phyloP scores from a whole-genome alignment of 139 green algal species.

The Volvox africanus region DNA sequence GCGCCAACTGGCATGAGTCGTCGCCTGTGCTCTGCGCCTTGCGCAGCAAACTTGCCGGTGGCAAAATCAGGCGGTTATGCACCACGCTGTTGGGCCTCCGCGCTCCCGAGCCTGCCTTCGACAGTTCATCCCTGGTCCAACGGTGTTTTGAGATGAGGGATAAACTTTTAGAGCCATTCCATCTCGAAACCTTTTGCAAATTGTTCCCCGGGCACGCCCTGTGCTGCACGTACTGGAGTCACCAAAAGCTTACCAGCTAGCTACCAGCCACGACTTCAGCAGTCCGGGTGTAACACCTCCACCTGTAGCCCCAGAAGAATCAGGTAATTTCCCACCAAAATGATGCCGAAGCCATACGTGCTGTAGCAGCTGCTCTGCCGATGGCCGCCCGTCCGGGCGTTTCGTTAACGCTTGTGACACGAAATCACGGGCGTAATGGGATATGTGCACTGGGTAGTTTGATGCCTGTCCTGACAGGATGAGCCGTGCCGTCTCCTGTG shows the following conservation, averaged over 20 bases:
- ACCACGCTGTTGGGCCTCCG: slow-evolving; percentile 18
- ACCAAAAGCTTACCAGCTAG: slow-evolving; percentile 24
- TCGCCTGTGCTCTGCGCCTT: slow-evolving; percentile 31
- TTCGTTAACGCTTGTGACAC: slow-evolving; percentile 73
- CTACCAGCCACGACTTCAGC: slow-evolving; percentile 47
- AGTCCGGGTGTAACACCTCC: neutral
- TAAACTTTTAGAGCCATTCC: too few relatives aligned
- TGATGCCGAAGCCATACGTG: slow-evolving; percentile 70
- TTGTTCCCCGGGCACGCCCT: too few relatives aligned
- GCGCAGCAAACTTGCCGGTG: neutral
- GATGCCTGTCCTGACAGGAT: neutral
- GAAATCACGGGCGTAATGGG: slow-evolving; percentile 63
- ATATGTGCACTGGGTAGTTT: slow-evolving; percentile 46
- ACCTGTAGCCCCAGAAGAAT: neutral
- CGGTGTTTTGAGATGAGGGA: too few relatives aligned
- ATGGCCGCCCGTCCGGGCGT: slow-evolving; percentile 57
- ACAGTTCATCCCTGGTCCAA: slow-evolving; percentile 9
- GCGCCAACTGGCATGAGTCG: neutral
- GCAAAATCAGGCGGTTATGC: neutral
- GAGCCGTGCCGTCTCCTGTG: slow-evolving; percentile 36
- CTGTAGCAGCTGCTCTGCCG: slow-evolving; percentile 69
- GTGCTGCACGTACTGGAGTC: too few relatives aligned
- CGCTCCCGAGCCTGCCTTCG: neutral
- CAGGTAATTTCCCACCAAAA: slow-evolving; percentile 28
- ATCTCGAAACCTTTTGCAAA: too few relatives aligned